Base-by-base conservation (phyloP, 371 early-diverging fungal species). In the Mortierella sp. region DNA sequence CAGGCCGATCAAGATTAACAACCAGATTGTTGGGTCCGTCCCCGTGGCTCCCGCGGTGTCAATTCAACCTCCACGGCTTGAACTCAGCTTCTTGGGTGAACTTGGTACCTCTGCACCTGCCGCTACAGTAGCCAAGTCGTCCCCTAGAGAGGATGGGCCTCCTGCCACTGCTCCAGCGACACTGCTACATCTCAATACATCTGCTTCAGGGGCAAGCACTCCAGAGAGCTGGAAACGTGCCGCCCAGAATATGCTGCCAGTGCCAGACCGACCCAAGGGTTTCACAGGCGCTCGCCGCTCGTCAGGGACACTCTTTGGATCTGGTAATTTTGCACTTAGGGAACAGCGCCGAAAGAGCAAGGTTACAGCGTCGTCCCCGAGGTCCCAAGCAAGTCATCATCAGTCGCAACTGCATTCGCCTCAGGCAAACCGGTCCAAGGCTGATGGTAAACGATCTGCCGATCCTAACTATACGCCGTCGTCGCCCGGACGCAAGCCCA, bases 21-120 rank as follows among this genome's bases (percentile, higher is more conserved):
- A 72, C 27, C 64, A 67, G 21, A 52, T 56, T 34, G 56, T 62
- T 24, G 49, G 47, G 19, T 17, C 65, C 30, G 37, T 56, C 0
- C 55, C 73, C 15, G 44, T 23, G 6, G 44, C 66, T 3, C 75
- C 68, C 5, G n/a, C 62, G 6, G 68, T 73, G 4, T 60, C 75
- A n/a, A 56, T 68, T 14, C 68, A 67, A 46, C 75, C 75, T 41
- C 75, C 75, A 6, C 63, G 75, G 14, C 60, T 73, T 32, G 75
- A 73, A 28, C 75, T 73, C 30, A 73, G 68, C 49, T 73, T 73
- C 55, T 59, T 73, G 39, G 75, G 75, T 6, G 64, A 68, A 11
- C 8, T 54, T 21, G 61, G 55, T 26, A 24, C 32, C 1, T 43
- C 50, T 30, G 15, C 12, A 24, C 26, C 56, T 3, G 8, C 56